Percentiles rank a stretch among this genome's conserved stretches.
These are phyloP conservation scores for Erodium maritimum DNA, from an alignment of 345 rosid species.

Conservation along the genomic window DNA sequence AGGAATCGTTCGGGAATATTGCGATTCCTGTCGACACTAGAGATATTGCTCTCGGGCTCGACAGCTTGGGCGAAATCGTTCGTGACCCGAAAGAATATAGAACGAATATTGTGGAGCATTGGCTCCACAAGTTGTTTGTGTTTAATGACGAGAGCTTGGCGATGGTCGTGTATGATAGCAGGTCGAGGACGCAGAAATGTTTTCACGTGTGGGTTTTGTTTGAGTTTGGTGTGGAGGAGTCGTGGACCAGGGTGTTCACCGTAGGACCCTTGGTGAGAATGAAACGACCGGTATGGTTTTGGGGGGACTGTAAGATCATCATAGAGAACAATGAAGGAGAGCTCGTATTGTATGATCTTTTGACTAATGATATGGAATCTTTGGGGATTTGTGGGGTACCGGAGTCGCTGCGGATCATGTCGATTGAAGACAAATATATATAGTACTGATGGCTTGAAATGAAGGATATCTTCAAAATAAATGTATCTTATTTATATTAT, in stretches of 20 bases:
- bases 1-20: background rate
- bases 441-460: too few species aligned
- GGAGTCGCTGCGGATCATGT: too few species aligned
- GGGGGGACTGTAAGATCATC: background rate
- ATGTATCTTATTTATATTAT: too few species aligned
- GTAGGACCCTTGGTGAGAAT: background rate
- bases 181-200: background rate
- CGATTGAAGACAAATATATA: too few species aligned
- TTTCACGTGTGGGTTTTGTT: background rate
- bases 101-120: too few species aligned
- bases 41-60: too few species aligned
- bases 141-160: background rate
- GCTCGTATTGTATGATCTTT: background rate
- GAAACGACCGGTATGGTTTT: background rate
- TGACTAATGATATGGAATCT: too few species aligned
- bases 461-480: too few species aligned
- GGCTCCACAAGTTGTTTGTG: too few species aligned
- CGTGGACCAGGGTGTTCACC: background rate
- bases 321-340: background rate
- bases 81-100: too few species aligned
- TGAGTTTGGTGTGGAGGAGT: background rate
- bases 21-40: background rate
- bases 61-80: background rate
- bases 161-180: background rate
- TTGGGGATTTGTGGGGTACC: too few species aligned